phyloP scores from a whole-genome alignment of 192 early-diverging fungal species.

The Coemansia sp. region DNA sequence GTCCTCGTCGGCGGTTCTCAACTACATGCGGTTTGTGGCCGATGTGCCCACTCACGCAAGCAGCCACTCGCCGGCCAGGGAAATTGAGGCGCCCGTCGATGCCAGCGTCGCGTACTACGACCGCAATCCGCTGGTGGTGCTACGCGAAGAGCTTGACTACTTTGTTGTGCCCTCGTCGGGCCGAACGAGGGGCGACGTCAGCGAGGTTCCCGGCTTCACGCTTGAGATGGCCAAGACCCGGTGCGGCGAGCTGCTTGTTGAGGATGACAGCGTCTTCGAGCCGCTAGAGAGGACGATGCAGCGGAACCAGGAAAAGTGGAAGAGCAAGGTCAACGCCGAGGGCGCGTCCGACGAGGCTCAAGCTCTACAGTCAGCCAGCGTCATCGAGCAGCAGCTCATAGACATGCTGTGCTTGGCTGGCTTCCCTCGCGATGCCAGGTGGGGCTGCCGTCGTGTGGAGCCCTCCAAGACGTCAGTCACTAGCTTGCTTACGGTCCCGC shows the following conservation, averaged over 20 bases:
- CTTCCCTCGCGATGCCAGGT: constrained; percentile 69
- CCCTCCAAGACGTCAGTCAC: constrained; percentile 69
- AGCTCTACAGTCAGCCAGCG: constrained; percentile 44
- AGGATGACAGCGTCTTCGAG: constrained; percentile 74
- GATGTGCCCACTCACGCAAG: constrained; percentile 10
- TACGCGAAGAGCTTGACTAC: constrained; percentile 81
- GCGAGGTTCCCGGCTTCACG: constrained; percentile 43
- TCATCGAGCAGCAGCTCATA: constrained; percentile 77
- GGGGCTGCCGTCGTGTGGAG: constrained; percentile 76
- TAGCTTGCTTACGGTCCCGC: constrained; percentile 69
- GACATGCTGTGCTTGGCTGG: constrained; percentile 82
- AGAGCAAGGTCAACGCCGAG: constrained; percentile 42
- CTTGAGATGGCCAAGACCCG: constrained; percentile 62
- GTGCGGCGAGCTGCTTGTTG: constrained; percentile 65
- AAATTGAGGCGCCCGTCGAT: constrained; percentile 8
- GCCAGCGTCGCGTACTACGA: constrained; percentile 40
- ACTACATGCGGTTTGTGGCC: constrained; percentile 56
- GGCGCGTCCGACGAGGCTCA: constrained; percentile 46
- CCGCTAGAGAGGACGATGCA: constrained; percentile 76
- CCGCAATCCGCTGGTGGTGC: constrained; percentile 72
- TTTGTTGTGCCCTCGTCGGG: constrained; percentile 62
- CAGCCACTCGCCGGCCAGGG: constrained; percentile 1
- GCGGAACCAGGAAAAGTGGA: constrained; percentile 54
- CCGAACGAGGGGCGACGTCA: constrained; percentile 43
- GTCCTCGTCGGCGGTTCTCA: constrained; percentile 54